These are phyloP conservation scores for Neurospora africana DNA, from an alignment of 495 filamentous ascomycete species.

Conservation along the genomic window DNA sequence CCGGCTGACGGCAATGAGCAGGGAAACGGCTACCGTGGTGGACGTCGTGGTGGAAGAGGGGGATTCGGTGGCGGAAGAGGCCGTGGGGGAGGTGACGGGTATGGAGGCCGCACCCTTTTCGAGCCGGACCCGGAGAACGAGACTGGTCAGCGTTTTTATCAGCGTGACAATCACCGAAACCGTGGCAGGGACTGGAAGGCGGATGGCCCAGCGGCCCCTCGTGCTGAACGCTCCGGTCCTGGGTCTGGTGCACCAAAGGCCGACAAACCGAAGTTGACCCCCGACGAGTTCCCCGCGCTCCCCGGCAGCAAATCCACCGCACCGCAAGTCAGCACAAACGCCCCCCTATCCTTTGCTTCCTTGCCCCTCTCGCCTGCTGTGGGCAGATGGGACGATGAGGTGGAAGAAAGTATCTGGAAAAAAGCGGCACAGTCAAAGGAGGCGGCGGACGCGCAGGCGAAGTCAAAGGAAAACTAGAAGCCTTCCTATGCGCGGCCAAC, in stretches of 20 bases:
- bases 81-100: slow-evolving; percentile 7
- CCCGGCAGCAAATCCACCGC: slow-evolving; percentile 8
- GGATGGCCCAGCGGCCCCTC: neutral
- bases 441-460: neutral
- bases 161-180: neutral
- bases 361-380: slow-evolving; percentile 21
- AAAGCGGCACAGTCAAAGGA: neutral
- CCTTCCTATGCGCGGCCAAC: neutral
- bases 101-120: slow-evolving; percentile 1
- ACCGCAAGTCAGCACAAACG: neutral
- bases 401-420: slow-evolving; percentile 13
- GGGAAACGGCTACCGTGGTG: slow-evolving; percentile 5
- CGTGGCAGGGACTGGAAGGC: neutral
- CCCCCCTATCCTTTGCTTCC: neutral
- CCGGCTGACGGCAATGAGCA: slow-evolving; percentile 16
- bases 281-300: slow-evolving; percentile 35
- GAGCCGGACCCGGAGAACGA: neutral
- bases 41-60: slow-evolving; percentile 17
- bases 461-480: neutral
- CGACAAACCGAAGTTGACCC: slow-evolving; percentile 5
- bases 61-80: slow-evolving; percentile 12
- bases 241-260: slow-evolving; percentile 13
- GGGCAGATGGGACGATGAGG: slow-evolving; percentile 39
- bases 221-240: neutral
- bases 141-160: neutral